Evolutionary conservation across 306 rosid genomes (phyloP).

Genomic region (Ziziphus jujuba): DNA sequence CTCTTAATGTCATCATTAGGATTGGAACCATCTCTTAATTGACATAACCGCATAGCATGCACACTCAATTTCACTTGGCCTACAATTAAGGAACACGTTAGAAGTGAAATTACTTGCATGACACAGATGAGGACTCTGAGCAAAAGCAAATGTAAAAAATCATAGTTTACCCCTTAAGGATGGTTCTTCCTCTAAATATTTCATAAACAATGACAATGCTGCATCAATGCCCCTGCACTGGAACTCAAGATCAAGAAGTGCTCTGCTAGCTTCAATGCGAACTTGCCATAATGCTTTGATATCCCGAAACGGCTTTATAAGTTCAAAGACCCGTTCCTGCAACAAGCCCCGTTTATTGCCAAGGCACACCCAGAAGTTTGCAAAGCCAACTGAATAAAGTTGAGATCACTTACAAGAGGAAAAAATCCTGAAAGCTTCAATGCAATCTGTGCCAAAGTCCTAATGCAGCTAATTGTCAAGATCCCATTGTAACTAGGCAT

Average conservation of each 20-base stretch:
- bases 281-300: constrained; percentile 73
- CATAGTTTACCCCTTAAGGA: constrained; percentile 67
- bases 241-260: constrained; percentile 93
- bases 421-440: constrained; percentile 75
- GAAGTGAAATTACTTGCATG: background rate
- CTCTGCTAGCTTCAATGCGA: constrained; percentile 83
- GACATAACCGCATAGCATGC: constrained; percentile 82
- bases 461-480: constrained; percentile 82
- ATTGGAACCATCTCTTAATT: constrained; percentile 57
- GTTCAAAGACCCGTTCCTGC: constrained; percentile 84
- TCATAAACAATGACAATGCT: constrained; percentile 62
- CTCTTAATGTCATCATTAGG: constrained; percentile 48
- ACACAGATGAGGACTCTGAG: background rate
- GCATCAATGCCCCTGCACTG: constrained; percentile 79
- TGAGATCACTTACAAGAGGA: constrained; percentile 64
- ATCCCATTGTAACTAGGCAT: constrained; percentile 97
- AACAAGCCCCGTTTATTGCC: constrained; percentile 27
- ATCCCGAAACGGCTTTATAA: constrained; percentile 73
- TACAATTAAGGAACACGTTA: constrained; percentile 40
- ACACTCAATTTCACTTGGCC: constrained; percentile 86
- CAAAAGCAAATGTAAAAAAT: constrained; percentile 12
- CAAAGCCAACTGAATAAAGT: constrained; percentile 17
- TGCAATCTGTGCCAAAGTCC: constrained; percentile 92
- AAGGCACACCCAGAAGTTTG: constrained; percentile 21
- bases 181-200: constrained; percentile 73